phyloP scores from a whole-genome alignment of 495 filamentous ascomycete genomes.

The Chaetomidium leptoderma region DNA sequence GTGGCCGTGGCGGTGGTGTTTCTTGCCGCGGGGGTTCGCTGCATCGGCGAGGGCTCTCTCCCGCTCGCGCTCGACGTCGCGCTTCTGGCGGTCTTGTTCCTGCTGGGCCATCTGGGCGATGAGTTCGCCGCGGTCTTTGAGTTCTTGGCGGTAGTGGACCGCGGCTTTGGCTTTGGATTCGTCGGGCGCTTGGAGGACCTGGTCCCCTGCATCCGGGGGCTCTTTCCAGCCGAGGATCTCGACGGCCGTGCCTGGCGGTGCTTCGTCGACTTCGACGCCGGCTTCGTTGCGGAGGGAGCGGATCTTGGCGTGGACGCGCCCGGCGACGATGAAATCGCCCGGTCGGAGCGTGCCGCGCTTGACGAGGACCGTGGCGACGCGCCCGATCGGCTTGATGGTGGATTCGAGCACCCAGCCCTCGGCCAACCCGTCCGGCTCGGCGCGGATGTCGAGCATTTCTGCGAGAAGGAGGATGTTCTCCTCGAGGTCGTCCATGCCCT shows the following conservation, averaged over 20 bases:
- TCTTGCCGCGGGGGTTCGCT: not conserved
- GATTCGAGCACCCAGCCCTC: conserved; percentile 96
- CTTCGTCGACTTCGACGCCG: conserved; percentile 63
- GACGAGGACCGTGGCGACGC: conserved; percentile 84
- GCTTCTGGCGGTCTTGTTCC: conserved; percentile 45
- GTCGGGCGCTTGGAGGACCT: conserved; percentile 73
- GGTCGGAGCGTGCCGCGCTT: conserved; percentile 76
- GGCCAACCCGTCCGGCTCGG: conserved; percentile 67
- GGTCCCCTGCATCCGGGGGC: conserved; percentile 81
- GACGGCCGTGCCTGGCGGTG: conserved; percentile 83
- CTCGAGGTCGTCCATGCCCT: conserved; percentile 88
- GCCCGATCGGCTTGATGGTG: conserved; percentile 80
- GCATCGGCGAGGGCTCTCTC: conserved; percentile 26
- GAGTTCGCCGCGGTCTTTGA: conserved; percentile 37
- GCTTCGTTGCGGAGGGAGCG: conserved; percentile 81
- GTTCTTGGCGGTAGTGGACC: conserved; percentile 67
- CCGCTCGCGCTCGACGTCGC: conserved; percentile 2
- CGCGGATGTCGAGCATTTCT: conserved; percentile 85
- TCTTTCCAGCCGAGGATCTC: conserved; percentile 94
- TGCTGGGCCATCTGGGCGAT: conserved; percentile 31
- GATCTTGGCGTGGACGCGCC: conserved; percentile 77
- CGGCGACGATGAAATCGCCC: conserved; percentile 85
- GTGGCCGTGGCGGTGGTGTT: not conserved
- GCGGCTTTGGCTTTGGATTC: conserved; percentile 79
- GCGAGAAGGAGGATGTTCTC: conserved; percentile 78